phyloP scores from a whole-genome alignment of 345 rosid species.

The Anastatica hierochuntica region DNA sequence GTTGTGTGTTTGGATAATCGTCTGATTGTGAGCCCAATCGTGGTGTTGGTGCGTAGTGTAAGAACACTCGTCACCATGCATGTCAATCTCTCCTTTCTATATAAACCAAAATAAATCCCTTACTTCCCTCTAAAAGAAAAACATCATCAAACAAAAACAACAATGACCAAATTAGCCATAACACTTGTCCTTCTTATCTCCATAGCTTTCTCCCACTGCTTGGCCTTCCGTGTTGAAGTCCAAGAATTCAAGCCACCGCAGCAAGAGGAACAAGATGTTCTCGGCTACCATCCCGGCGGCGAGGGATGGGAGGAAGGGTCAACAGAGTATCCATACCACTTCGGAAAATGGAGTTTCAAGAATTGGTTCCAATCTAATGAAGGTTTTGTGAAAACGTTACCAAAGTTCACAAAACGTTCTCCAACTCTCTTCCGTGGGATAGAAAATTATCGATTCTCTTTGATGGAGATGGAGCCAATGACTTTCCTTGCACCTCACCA shows the following conservation, averaged over 20 bases:
- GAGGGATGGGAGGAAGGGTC: conserved; percentile 7
- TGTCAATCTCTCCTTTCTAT: conserved; percentile 12
- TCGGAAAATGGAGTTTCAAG: conserved; percentile 17
- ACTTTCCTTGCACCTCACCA: conserved; percentile 41
- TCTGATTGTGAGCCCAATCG: not conserved
- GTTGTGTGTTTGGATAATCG: conserved; percentile 10
- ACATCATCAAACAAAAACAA: not conserved
- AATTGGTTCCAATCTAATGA: conserved; percentile 9
- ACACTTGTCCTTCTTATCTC: conserved; percentile 12
- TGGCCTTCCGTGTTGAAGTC: conserved; percentile 7
- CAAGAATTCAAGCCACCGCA: conserved; percentile 29
- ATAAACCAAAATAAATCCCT: not conserved
- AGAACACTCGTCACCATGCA: conserved; percentile 35
- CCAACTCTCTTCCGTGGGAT: conserved; percentile 32
- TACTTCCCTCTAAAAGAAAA: not conserved
- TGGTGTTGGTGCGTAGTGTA: not conserved
- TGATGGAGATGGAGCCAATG: conserved; percentile 31
- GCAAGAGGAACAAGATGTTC: conserved; percentile 2
- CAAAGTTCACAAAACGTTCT: conserved; percentile 31
- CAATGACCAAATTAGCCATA: not conserved
- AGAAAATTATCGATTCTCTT: conserved; percentile 27
- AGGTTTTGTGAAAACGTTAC: conserved; percentile 34
- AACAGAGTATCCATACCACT: conserved; percentile 30
- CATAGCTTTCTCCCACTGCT: conserved; percentile 15
- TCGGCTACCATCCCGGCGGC: not conserved